Evolutionary conservation across 257 asterid species (phyloP), one percentile per base, ranked within the genome.

Genomic region (Capsicum chinense): DNA sequence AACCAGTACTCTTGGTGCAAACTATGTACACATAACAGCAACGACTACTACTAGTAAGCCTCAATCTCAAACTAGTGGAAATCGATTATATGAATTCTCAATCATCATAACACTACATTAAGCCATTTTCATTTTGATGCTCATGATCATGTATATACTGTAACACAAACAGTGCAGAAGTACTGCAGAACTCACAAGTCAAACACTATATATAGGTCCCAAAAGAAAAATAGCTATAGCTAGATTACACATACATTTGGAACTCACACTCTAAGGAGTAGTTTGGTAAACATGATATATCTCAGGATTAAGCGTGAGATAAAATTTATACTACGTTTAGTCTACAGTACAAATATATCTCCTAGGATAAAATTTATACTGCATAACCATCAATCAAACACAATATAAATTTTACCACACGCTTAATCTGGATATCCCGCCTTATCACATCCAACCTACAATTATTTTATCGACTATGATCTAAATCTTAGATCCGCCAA

Each of bases 41-140:
- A 73, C 58, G 19, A 73, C 80, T n/a, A 73, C 44, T 50, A 50
- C 47, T 21, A 12, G 62, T 21, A 74, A 50, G 47, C 50, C 81
- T 33, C 13, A 74, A 50, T 74, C 81, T 6, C 10, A 74, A 50
- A 74, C 44, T 50, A 74, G 81, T 50, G 33, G 47, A 2, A 26
- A 19, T 74, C 21, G n/a, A 50, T 50, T 33, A 69, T 42, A 16
- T 12, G 0, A 16, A 42, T 16, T 42, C 35, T 11, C 56, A 21
- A 42, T 16, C 17, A 69, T 69, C 35, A 69, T 47, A 39, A 60
- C 47, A 50, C 13, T 50, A 12, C 4, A 50, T 7, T 74, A 42
- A 74, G 17, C 62, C 62, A 74, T 74, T 74, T 74, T 74, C 81
- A 74, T 12, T 74, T 74, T 50, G 44, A 50, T 74, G 21, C 13